Percentiles rank a stretch among this genome's conserved stretches.
Evolutionary conservation across 2,329 filamentous ascomycete genomes (phyloP).

Genomic region (Ceratocystis colombiana): DNA sequence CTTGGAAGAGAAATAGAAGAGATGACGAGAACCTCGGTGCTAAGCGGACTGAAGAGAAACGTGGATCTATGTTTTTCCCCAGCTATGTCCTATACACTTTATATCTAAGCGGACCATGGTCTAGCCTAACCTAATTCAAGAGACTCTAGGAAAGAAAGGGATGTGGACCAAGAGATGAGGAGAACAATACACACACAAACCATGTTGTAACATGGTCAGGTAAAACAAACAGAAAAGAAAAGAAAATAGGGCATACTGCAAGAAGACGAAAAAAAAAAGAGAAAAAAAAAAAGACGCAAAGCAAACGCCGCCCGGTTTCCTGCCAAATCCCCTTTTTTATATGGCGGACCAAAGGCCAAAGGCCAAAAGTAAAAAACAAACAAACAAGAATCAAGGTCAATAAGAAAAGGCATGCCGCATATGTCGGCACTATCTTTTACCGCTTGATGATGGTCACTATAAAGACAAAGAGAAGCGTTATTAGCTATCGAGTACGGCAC

Average conservation of each 20-base stretch:
- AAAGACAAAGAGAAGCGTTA: neutral
- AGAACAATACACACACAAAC: neutral
- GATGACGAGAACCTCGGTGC: too few species aligned
- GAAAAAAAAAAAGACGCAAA: neutral
- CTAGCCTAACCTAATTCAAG: neutral
- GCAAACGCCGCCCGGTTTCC: conserved; percentile 16
- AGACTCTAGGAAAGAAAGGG: neutral
- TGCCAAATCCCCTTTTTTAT: conserved; percentile 13
- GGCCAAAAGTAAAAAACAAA: conserved; percentile 5
- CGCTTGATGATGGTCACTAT: conserved; percentile 25
- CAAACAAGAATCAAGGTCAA: neutral
- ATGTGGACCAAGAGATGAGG: neutral
- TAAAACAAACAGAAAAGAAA: neutral
- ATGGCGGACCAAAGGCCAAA: neutral
- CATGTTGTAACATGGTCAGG: neutral
- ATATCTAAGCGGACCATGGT: neutral
- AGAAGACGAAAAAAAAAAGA: neutral
- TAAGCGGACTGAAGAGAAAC: neutral
- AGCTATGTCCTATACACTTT: neutral
- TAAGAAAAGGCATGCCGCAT: neutral
- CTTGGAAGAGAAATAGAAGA: neutral
- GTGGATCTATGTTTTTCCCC: conserved; percentile 5
- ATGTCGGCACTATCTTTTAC: neutral
- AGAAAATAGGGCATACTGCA: neutral
- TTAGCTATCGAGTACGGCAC: neutral